phyloP scores from a whole-genome alignment of 164 flowering plant species.

The Malania oleifera region DNA sequence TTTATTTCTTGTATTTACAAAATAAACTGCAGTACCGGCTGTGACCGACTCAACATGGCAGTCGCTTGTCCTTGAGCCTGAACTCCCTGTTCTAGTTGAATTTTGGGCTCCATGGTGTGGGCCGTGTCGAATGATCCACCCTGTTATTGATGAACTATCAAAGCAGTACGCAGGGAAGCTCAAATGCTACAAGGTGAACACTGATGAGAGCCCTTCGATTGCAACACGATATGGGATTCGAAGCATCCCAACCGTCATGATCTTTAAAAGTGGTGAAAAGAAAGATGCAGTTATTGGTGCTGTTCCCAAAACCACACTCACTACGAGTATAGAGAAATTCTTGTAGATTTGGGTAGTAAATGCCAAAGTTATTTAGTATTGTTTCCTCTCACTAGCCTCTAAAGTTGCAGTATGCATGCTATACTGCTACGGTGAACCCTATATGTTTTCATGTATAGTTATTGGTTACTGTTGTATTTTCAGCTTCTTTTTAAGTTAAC shows the following conservation, averaged over 20 bases:
- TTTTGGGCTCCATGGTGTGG: constrained; percentile 99
- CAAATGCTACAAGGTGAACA: constrained; percentile 73
- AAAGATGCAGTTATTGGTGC: constrained; percentile 85
- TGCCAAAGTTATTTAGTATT: not conserved
- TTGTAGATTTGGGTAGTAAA: constrained; percentile 34
- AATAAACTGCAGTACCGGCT: constrained; percentile 48
- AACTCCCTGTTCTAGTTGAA: constrained; percentile 68
- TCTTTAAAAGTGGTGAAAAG: constrained; percentile 86
- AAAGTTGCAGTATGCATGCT: constrained; percentile 3
- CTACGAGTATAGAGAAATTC: constrained; percentile 69
- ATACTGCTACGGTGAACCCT: constrained; percentile 11
- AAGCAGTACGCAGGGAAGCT: constrained; percentile 68
- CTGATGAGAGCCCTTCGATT: constrained; percentile 63
- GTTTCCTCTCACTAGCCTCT: not conserved
- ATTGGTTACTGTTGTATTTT: constrained; percentile 10
- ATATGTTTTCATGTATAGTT: constrained; percentile 21
- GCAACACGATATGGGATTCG: constrained; percentile 77
- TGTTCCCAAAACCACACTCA: constrained; percentile 73
- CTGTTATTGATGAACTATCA: constrained; percentile 64
- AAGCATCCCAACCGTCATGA: constrained; percentile 87
- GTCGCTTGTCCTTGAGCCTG: constrained; percentile 54
- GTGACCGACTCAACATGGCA: constrained; percentile 67
- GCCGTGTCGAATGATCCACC: constrained; percentile 90
- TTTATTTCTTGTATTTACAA: not conserved
- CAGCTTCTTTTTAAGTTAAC: not conserved